These are phyloP conservation scores for Termitomyces sp. DNA, from an alignment of 768 basidiomycete species.

Conservation along the genomic window DNA sequence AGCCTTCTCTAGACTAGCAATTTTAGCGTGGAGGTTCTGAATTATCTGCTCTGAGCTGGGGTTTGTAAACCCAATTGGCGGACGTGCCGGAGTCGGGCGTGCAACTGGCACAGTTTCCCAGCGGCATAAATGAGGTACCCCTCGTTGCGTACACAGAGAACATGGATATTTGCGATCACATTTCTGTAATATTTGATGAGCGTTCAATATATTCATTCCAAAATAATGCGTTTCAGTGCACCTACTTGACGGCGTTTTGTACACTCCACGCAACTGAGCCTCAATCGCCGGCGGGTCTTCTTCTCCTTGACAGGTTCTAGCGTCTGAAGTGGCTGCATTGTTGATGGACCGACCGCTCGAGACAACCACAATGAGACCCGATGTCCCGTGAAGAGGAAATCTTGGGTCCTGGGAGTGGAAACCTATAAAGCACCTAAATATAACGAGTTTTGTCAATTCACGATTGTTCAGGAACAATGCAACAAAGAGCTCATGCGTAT, in stretches of 20 bases:
- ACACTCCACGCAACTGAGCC: conserved; percentile 52
- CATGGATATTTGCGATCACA: conserved; percentile 43
- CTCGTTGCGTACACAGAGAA: conserved; percentile 32
- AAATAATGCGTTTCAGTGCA: background rate
- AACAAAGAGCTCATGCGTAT: conserved; percentile 4
- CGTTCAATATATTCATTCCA: conserved; percentile 2
- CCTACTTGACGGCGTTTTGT: conserved; percentile 50
- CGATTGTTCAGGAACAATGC: conserved; percentile 11
- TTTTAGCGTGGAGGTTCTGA: conserved; percentile 20
- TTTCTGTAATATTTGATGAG: conserved; percentile 29
- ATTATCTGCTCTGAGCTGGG: conserved; percentile 14
- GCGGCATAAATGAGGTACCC: conserved; percentile 38
- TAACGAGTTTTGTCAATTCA: conserved; percentile 7
- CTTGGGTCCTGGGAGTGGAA: background rate
- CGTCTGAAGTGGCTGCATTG: conserved; percentile 6
- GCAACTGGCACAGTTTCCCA: conserved; percentile 40
- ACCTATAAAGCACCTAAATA: background rate
- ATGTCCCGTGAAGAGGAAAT: background rate
- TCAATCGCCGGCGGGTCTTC: conserved; percentile 43
- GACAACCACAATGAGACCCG: background rate
- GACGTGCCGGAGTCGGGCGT: conserved; percentile 35
- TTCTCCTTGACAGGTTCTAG: conserved; percentile 31
- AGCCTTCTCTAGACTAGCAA: conserved; percentile 22
- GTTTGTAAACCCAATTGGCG: conserved; percentile 16
- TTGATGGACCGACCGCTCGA: background rate